These are phyloP conservation scores for Wickerhamiella vanderwaltii DNA, from an alignment of 805 yeast genomes.

Conservation along the genomic window DNA sequence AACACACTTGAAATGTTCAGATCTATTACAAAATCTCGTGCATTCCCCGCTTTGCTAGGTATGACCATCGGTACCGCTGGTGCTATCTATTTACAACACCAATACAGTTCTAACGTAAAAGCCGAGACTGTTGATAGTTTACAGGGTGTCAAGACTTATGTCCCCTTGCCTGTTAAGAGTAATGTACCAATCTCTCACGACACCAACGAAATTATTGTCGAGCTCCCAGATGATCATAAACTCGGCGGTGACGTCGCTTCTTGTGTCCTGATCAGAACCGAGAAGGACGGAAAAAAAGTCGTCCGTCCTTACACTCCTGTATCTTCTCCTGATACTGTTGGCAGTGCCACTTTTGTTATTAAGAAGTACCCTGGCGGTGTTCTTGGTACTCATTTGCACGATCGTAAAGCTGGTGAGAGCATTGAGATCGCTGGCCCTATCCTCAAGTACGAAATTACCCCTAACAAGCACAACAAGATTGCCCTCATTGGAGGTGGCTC, in stretches of 20 bases:
- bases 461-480: slow-evolving; percentile 70
- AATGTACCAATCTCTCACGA: slow-evolving; percentile 24
- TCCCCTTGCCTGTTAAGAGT: slow-evolving; percentile 20
- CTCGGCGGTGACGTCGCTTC: slow-evolving; percentile 76
- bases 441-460: slow-evolving; percentile 78
- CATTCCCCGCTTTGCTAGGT: slow-evolving; percentile 23
- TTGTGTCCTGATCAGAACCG: slow-evolving; percentile 65
- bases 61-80: slow-evolving; percentile 39
- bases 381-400: slow-evolving; percentile 61
- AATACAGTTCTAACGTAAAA: slow-evolving; percentile 24
- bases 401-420: slow-evolving; percentile 65
- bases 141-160: slow-evolving; percentile 27
- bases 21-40: slow-evolving; percentile 10
- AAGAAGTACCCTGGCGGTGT: slow-evolving; percentile 80
- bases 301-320: slow-evolving; percentile 79
- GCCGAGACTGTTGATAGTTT: slow-evolving; percentile 20
- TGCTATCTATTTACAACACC: slow-evolving; percentile 26
- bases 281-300: slow-evolving; percentile 75
- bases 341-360: slow-evolving; percentile 66
- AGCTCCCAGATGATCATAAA: slow-evolving; percentile 54
- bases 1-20: slow-evolving; percentile 1
- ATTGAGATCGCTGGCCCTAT: slow-evolving; percentile 91
- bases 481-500: slow-evolving; percentile 90
- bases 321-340: slow-evolving; percentile 54
- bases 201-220: slow-evolving; percentile 57